Base-by-base conservation (phyloP, 371 early-diverging fungal species). In the Mortierella sp. region DNA sequence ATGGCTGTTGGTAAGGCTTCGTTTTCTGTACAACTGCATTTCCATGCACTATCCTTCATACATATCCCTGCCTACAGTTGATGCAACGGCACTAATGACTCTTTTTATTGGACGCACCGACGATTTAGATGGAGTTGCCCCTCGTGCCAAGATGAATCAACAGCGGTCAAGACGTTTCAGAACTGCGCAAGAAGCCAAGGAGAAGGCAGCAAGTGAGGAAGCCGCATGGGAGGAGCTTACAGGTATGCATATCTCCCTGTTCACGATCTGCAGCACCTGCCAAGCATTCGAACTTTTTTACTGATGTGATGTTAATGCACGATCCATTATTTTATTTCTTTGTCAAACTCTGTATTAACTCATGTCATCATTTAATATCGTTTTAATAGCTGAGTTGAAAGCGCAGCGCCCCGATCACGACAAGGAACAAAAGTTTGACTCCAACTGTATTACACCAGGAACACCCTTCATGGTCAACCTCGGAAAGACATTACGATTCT, bases 141-240 rank as follows among this genome's bases (percentile, higher is more conserved):
- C 99, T 35, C 94, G 99, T 60, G 99, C 99, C 29, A 99, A 99
- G 88, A 98, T 99, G 97, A 99, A 99, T 88, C 99, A 99, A 89
- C 99, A 99, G 85, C 94, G 99, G 51, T 95, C 98, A 29, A 96
- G 99, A 78, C 96, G 99, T 84, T 99, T 99, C 92, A 94, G 98
- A 74, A 94, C 98, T 8, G 96, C 99, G 16, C 95, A 95, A 84
- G 97, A 98, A 74, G 95, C 96, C 4, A 90, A 94, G 80, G 91
- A 92, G 72, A 94, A 95, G 79, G 89, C 89, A n/a, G 94, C 95
- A 76, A 95, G 95, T 74, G 93, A 94, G 78, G 95, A 93, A 58
- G 89, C 91, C 74, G 89, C 94, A 12, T 87, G 92, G 82, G 75
- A 90, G 77, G 91, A 95, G 90, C 78, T 94, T 82, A 90, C 92